Conservation (phyloP, 163 green algal genomes). For the Prototheca cutis region DNA sequence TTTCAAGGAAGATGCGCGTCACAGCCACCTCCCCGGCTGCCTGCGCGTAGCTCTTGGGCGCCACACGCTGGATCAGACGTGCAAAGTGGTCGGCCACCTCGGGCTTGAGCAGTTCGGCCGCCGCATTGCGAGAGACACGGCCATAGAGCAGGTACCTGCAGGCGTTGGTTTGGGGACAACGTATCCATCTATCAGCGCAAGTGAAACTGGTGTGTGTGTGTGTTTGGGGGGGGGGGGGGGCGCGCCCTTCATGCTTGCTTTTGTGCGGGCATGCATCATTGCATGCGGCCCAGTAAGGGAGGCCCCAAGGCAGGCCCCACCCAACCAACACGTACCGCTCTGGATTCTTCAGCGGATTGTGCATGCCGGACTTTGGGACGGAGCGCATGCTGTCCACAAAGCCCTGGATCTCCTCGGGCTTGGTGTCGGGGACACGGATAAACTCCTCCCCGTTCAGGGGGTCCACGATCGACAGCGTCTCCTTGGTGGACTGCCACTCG, state of each 20-base stretch:
- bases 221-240: background rate
- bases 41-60: constrained; percentile 80
- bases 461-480: constrained; percentile 52
- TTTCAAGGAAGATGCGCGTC: constrained; percentile 88
- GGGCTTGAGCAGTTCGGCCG: constrained; percentile 54
- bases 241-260: too few species aligned
- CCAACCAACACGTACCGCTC: constrained; percentile 54
- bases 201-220: background rate
- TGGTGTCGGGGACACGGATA: constrained; percentile 76
- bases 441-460: constrained; percentile 90
- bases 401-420: constrained; percentile 49
- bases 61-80: constrained; percentile 79
- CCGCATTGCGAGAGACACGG: constrained; percentile 61
- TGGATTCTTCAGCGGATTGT: constrained; percentile 94
- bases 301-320: too few species aligned
- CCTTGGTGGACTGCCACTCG: constrained; percentile 27
- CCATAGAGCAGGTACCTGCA: constrained; percentile 87
- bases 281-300: too few species aligned
- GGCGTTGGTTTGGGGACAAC: background rate
- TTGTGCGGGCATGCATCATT: background rate
- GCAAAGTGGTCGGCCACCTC: constrained; percentile 80
- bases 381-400: constrained; percentile 61
- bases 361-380: constrained; percentile 74
- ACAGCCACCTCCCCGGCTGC: constrained; percentile 77
- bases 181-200: too few species aligned